Percentiles rank a stretch among this genome's conserved stretches.
Evolutionary conservation across 257 asterid genomes (phyloP).

Genomic region (Solanum commersonii): DNA sequence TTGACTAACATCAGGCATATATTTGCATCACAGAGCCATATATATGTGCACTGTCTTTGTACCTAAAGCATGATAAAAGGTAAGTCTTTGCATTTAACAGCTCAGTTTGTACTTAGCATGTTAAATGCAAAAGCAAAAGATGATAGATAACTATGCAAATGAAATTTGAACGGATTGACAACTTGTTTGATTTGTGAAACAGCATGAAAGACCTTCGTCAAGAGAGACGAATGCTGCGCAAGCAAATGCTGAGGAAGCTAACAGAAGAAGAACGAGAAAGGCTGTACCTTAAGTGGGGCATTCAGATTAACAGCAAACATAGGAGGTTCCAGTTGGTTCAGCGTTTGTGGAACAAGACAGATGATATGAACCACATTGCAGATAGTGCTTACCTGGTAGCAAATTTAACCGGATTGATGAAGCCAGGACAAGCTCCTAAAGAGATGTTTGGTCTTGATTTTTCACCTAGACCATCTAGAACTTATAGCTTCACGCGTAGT

Average conservation of each 20-base stretch:
- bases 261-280: constrained; percentile 64
- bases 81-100: neutral
- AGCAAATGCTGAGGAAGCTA: constrained; percentile 65
- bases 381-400: constrained; percentile 77
- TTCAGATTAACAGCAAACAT: constrained; percentile 49
- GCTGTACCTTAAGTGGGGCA: constrained; percentile 76
- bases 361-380: constrained; percentile 56
- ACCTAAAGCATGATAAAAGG: neutral
- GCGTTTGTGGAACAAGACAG: constrained; percentile 56
- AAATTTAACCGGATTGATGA: constrained; percentile 50
- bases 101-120: neutral
- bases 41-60: neutral
- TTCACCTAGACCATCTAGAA: constrained; percentile 44
- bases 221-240: constrained; percentile 67
- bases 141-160: neutral
- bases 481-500: constrained; percentile 52
- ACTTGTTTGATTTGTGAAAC: constrained; percentile 9
- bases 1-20: neutral
- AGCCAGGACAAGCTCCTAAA: constrained; percentile 53
- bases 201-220: constrained; percentile 58
- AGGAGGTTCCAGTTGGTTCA: constrained; percentile 71
- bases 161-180: neutral
- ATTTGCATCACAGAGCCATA: neutral
- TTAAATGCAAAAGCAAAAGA: neutral
- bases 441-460: constrained; percentile 88